Evolutionary conservation across 2,329 filamentous ascomycete species (phyloP).

Genomic region (Furcasterigmium sp.): DNA sequence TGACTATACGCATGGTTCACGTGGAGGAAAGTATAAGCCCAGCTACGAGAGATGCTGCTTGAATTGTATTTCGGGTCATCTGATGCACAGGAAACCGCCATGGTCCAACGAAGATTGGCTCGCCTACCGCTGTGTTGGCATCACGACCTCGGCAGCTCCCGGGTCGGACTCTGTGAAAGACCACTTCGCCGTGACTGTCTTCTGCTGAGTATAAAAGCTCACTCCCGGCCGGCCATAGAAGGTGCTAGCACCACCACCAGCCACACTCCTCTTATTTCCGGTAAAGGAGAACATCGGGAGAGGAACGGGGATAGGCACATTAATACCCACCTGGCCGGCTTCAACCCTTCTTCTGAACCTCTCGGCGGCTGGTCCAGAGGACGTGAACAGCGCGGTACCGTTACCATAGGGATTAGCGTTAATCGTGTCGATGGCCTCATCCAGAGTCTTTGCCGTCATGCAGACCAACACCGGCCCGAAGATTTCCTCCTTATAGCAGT

Average conservation of each 20-base stretch:
- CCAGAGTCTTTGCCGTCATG: conserved; percentile 24
- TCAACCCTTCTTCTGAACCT: conserved; percentile 23
- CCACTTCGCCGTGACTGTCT: conserved; percentile 69
- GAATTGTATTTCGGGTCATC: too few relatives aligned
- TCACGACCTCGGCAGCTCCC: neutral
- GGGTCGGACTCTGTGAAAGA: neutral
- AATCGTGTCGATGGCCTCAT: conserved; percentile 26
- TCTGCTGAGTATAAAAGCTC: conserved; percentile 67
- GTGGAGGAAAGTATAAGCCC: too few relatives aligned
- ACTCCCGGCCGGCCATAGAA: conserved; percentile 69
- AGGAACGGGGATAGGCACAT: conserved; percentile 18
- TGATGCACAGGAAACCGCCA: too few relatives aligned
- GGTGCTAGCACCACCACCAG: conserved; percentile 59
- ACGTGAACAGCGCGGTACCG: conserved; percentile 27
- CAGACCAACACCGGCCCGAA: conserved; percentile 28
- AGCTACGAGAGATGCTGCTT: too few relatives aligned
- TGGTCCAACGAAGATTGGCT: too few relatives aligned
- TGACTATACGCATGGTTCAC: too few relatives aligned
- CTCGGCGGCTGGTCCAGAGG: conserved; percentile 21
- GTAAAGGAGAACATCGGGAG: conserved; percentile 21
- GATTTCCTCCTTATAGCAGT: conserved; percentile 28
- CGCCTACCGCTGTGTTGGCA: neutral
- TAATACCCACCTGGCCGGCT: conserved; percentile 18
- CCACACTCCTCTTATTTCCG: conserved; percentile 61
- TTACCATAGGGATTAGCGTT: conserved; percentile 28